Evolutionary conservation across 345 rosid species (phyloP).

Genomic region (Gossypium thurberi): DNA sequence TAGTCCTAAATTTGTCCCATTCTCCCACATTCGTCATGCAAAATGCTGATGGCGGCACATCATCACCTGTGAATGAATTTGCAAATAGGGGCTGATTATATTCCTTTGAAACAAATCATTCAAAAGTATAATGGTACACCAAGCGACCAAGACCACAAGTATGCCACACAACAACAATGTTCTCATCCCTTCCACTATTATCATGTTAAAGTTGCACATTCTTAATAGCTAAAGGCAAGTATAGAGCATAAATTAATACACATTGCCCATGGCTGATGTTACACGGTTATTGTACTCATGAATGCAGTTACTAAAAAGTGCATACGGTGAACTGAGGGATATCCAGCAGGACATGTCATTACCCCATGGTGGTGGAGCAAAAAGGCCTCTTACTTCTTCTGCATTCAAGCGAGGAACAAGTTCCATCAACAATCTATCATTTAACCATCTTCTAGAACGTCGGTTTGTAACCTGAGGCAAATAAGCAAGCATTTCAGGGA

Average conservation of each 20-base stretch:
- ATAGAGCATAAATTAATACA: neutral
- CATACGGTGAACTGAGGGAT: neutral
- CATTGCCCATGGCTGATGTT: neutral
- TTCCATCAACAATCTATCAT: constrained; percentile 90
- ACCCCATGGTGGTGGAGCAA: constrained; percentile 99
- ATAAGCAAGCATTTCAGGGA: neutral
- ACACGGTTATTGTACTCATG: neutral
- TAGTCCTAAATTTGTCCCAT: constrained; percentile 88
- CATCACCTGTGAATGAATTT: constrained; percentile 56
- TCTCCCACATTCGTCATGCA: constrained; percentile 61
- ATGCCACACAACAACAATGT: neutral
- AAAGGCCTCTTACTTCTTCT: constrained; percentile 82
- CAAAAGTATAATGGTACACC: neutral
- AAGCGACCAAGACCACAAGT: neutral
- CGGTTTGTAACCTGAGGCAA: constrained; percentile 69
- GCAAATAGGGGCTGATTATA: constrained; percentile 1
- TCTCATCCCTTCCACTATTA: neutral
- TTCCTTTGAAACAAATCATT: neutral
- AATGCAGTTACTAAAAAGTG: neutral
- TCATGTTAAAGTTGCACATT: neutral
- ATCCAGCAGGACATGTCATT: constrained; percentile 13
- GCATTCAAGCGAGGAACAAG: constrained; percentile 93
- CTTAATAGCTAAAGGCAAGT: neutral
- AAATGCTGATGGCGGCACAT: constrained; percentile 75
- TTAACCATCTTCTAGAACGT: constrained; percentile 78